Conservation (phyloP, 2,329 filamentous ascomycete species). For the Lachnellula occidentalis region DNA sequence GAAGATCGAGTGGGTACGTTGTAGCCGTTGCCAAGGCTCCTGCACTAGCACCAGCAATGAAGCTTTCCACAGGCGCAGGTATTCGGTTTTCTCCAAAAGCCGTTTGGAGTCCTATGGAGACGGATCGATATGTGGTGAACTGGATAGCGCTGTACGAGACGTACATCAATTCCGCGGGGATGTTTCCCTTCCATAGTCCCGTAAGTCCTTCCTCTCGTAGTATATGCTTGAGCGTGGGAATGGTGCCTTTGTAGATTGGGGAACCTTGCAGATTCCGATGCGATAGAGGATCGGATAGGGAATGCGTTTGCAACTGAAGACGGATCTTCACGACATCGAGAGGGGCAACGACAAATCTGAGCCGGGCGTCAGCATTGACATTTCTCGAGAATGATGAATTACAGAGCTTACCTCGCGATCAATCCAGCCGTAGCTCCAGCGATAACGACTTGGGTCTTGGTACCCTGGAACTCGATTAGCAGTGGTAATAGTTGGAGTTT, state of each 20-base stretch:
- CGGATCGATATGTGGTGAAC: constrained; percentile 80
- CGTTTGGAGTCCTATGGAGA: constrained; percentile 56
- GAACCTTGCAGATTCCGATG: constrained; percentile 42
- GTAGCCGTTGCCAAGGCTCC: constrained; percentile 75
- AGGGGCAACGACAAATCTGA: constrained; percentile 84
- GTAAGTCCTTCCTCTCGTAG: constrained; percentile 75
- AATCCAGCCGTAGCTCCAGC: constrained; percentile 73
- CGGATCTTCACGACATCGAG: constrained; percentile 98
- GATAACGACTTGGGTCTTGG: constrained; percentile 57
- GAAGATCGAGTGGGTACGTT: constrained; percentile 89
- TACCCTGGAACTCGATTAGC: constrained; percentile 44
- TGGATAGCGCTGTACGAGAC: constrained; percentile 84
- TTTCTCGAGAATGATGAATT: not conserved
- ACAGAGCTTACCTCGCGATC: constrained; percentile 63
- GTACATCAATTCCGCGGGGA: constrained; percentile 92
- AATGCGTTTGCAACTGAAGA: constrained; percentile 86
- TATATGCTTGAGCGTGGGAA: constrained; percentile 72
- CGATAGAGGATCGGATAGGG: constrained; percentile 62
- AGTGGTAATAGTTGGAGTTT: not conserved
- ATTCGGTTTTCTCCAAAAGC: constrained; percentile 38
- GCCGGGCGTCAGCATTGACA: constrained; percentile 5
- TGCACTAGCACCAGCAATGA: constrained; percentile 75
- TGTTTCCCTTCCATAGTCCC: constrained; percentile 94
- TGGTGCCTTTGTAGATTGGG: constrained; percentile 65
- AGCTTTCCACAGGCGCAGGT: constrained; percentile 67